Evolutionary conservation across 2,329 filamentous ascomycete species (phyloP).

Genomic region (Pseudogymnoascus verrucosus): DNA sequence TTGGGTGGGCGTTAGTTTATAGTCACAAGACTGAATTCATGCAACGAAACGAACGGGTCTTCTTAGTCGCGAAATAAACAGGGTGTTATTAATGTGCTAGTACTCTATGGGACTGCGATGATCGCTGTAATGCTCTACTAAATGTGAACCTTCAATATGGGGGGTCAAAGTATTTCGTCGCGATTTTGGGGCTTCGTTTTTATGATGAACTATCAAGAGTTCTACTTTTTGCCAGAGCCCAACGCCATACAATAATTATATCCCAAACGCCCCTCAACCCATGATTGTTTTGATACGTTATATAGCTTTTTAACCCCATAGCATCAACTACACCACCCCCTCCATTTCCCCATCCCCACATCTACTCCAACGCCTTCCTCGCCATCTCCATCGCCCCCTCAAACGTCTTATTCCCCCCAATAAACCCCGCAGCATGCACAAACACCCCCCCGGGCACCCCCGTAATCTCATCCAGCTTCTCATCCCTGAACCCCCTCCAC

Average conservation of each 20-base stretch:
- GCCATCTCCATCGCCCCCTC: constrained; percentile 86
- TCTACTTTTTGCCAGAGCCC: neutral
- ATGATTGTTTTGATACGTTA: neutral
- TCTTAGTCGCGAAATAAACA: neutral
- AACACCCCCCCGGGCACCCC: constrained; percentile 74
- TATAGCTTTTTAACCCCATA: neutral
- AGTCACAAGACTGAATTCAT: constrained; percentile 6
- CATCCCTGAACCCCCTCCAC: constrained; percentile 87
- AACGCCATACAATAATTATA: neutral
- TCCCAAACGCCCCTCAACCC: neutral
- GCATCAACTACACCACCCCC: neutral
- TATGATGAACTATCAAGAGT: too few relatives aligned
- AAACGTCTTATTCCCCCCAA: constrained; percentile 87
- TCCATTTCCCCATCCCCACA: neutral
- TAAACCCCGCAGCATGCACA: constrained; percentile 90
- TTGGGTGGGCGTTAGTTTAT: constrained; percentile 4
- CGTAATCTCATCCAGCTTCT: constrained; percentile 66
- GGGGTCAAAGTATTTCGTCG: neutral
- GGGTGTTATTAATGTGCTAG: neutral
- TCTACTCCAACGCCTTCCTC: constrained; percentile 55
- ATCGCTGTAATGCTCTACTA: neutral
- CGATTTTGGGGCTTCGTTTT: neutral
- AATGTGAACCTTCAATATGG: neutral
- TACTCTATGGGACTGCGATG: neutral
- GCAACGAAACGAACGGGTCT: neutral